Evolutionary conservation across 129 eudicot species (phyloP).

Genomic region (Tanacetum coccineum): DNA sequence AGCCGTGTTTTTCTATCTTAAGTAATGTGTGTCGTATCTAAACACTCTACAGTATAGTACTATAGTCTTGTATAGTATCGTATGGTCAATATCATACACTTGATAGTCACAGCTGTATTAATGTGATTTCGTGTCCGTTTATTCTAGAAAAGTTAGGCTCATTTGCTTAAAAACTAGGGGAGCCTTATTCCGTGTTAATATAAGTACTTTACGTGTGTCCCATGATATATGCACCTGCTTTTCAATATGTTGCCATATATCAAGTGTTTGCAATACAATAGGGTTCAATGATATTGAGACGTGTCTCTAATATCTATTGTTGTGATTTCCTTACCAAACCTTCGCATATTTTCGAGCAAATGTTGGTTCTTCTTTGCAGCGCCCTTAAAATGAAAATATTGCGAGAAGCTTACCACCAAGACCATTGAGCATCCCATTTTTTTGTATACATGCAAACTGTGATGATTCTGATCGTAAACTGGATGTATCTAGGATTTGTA

Average conservation of each 20-base stretch:
- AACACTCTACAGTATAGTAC: conserved; percentile 13
- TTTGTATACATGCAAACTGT: neutral
- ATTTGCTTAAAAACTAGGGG: conserved; percentile 20
- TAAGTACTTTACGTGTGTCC: conserved; percentile 20
- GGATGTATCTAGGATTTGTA: neutral
- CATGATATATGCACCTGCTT: conserved; percentile 17
- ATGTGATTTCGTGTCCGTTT: conserved; percentile 18
- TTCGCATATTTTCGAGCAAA: conserved; percentile 16
- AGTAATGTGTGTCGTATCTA: conserved; percentile 20
- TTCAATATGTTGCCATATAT: conserved; percentile 16
- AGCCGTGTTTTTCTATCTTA: conserved; percentile 22
- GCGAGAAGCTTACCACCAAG: conserved; percentile 7
- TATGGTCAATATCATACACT: conserved; percentile 11
- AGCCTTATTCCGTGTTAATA: conserved; percentile 1
- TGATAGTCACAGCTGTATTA: conserved; percentile 11
- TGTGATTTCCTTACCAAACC: neutral
- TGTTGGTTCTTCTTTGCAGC: conserved; percentile 5
- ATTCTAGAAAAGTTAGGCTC: neutral
- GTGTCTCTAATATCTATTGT: conserved; percentile 8
- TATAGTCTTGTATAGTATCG: conserved; percentile 17
- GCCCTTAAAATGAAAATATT: neutral
- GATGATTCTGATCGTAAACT: neutral
- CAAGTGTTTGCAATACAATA: conserved; percentile 5
- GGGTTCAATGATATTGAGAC: conserved; percentile 15
- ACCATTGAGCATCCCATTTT: neutral